Base-by-base conservation (phyloP, 345 rosid genomes). In the Anastatica hierochuntica region DNA sequence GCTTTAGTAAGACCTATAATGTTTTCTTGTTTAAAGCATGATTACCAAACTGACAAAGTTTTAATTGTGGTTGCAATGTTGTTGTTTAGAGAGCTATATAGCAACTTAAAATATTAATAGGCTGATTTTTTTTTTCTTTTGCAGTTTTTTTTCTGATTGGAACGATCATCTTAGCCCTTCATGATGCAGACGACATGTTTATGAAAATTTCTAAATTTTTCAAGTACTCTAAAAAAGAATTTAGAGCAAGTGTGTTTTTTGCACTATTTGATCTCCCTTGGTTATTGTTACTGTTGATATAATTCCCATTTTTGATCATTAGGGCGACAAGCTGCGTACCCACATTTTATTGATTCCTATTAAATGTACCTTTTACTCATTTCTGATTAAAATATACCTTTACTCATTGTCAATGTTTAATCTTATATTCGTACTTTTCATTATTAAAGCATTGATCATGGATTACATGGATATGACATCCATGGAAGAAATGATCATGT, bases 231-330 rank as follows among this genome's bases (percentile, higher is more conserved):
- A 81, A 73, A 57, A 82, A 58, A 31, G 95, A 85, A 64, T 66
- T 85, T 49, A 81, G 88, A 58, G 97, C 97, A 35, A 90, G 90
- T 66, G 72, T 80, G 30, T 80, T 55, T 70, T 90, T 85, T 73
- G 95, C 81, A 62, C 59, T 90, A 14, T 90, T 85, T 77, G 90
- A 90, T 34, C 17, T 81, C 21, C 83, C 95, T 13, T 89, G 95
- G 97, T 64, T 85, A 12, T 12, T 77, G 31, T 71, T 84, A 13
- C 85, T 94, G 56, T 72, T 90, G 50, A 69, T 85, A 64, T 78
- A 77, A 79, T 85, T 85, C 67, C 97, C 97, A 26, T 85, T 90
- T 51, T 83, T 94, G 85, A 75, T 90, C 38, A 84, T 90, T 64
- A 72, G 49, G 65, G 27, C 72, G 46, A 45, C 88, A 40, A 84